Conservation (phyloP, 2,329 filamentous ascomycete species). For the Alternaria triticina region DNA sequence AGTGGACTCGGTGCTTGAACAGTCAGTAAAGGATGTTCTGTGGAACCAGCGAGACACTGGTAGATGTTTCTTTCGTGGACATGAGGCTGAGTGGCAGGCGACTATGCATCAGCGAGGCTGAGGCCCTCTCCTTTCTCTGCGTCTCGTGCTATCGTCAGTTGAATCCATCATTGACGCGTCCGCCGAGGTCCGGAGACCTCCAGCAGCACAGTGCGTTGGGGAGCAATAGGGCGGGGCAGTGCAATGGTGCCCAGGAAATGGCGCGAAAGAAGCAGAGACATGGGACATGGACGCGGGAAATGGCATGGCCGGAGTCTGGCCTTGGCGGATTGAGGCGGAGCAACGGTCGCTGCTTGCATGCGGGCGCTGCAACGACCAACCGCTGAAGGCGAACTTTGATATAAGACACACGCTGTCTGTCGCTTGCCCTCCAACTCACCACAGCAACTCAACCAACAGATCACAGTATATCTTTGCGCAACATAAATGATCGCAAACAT, state of each 20-base stretch:
- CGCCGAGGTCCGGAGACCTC: constrained; percentile 27
- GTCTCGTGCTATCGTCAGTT: constrained; percentile 16
- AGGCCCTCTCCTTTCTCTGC: constrained; percentile 20
- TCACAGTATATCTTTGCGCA: constrained; percentile 9
- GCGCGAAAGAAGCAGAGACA: constrained; percentile 20
- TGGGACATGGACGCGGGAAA: constrained; percentile 17
- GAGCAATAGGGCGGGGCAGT: constrained; percentile 33
- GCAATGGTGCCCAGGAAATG: constrained; percentile 29
- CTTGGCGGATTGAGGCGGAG: constrained; percentile 26
- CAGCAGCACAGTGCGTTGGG: constrained; percentile 27
- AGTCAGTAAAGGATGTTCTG: neutral
- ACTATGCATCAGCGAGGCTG: constrained; percentile 19
- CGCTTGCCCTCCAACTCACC: constrained; percentile 17
- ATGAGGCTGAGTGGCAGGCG: constrained; percentile 33
- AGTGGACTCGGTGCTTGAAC: constrained; percentile 4
- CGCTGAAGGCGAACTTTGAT: constrained; percentile 24
- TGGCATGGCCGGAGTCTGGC: constrained; percentile 18
- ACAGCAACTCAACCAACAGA: constrained; percentile 15
- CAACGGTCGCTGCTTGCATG: constrained; percentile 22
- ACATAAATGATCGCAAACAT: constrained; percentile 34
- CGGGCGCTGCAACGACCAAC: constrained; percentile 28
- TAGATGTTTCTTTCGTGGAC: constrained; percentile 12
- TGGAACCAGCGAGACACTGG: constrained; percentile 15
- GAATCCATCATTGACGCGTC: constrained; percentile 20
- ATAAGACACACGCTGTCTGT: constrained; percentile 32